Evolutionary conservation across 345 rosid genomes (phyloP).

Genomic region (Moricandia moricandioides): DNA sequence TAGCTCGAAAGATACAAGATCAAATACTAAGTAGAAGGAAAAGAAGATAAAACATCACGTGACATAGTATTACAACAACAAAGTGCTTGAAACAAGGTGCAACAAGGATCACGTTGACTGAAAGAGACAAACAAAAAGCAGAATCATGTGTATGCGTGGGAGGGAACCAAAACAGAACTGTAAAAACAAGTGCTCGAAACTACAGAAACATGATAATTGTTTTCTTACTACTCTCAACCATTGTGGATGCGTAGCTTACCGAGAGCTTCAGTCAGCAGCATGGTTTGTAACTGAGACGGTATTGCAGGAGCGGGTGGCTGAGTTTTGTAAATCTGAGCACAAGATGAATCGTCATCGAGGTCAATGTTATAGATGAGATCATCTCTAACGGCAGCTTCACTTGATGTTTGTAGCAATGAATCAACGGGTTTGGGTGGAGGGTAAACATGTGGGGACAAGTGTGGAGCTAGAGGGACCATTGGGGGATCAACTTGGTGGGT

Average conservation of each 20-base stretch:
- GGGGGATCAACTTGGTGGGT: neutral
- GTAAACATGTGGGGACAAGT: neutral
- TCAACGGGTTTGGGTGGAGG: neutral
- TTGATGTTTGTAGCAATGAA: neutral
- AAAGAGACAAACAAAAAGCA: neutral
- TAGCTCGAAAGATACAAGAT: too few species aligned
- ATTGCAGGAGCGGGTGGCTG: neutral
- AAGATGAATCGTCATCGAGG: neutral
- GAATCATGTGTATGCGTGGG: neutral
- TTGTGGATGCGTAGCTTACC: neutral
- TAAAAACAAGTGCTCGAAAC: neutral
- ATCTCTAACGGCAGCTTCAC: neutral
- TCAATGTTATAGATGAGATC: neutral
- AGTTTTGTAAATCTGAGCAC: neutral
- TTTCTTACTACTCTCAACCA: neutral
- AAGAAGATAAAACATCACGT: neutral
- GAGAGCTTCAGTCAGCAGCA: neutral
- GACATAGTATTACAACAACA: neutral
- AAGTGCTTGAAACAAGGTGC: neutral
- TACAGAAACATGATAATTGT: neutral
- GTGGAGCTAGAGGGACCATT: neutral
- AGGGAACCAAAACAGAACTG: neutral
- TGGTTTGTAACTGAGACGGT: neutral
- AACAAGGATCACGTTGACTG: neutral
- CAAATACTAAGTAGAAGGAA: neutral